These are phyloP conservation scores for Garcia nutans DNA, from an alignment of 345 rosid species.

Conservation along the genomic window DNA sequence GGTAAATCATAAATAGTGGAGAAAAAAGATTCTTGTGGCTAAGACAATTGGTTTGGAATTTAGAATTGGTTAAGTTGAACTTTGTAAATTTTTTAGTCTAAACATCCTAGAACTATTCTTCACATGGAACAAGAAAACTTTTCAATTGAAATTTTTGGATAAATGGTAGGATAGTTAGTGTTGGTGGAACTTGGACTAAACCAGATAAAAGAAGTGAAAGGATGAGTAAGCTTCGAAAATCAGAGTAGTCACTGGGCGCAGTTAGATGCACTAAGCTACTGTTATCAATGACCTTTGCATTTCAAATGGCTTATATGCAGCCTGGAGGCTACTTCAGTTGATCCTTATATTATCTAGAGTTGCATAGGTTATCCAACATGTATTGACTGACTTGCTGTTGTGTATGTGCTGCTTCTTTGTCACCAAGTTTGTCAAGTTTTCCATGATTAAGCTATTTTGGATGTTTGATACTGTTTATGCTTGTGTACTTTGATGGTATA, in stretches of 20 bases:
- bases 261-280: background rate
- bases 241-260: conserved; percentile 7
- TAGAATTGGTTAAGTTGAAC: background rate
- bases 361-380: conserved; percentile 3
- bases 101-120: background rate
- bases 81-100: background rate
- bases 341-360: background rate
- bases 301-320: background rate
- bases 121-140: background rate
- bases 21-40: background rate
- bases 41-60: background rate
- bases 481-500: conserved; percentile 31
- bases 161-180: background rate
- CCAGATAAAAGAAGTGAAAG: background rate
- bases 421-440: background rate
- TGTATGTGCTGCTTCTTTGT: background rate
- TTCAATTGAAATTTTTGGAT: background rate
- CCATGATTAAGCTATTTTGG: background rate
- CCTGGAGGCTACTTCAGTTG: background rate
- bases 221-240: background rate
- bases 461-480: conserved; percentile 5
- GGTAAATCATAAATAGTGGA: background rate
- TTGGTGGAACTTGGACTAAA: background rate
- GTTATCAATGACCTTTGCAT: background rate
- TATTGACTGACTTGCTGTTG: background rate